Evolutionary conservation across 129 eudicot genomes (phyloP).

Genomic region (Lactuca sativa): DNA sequence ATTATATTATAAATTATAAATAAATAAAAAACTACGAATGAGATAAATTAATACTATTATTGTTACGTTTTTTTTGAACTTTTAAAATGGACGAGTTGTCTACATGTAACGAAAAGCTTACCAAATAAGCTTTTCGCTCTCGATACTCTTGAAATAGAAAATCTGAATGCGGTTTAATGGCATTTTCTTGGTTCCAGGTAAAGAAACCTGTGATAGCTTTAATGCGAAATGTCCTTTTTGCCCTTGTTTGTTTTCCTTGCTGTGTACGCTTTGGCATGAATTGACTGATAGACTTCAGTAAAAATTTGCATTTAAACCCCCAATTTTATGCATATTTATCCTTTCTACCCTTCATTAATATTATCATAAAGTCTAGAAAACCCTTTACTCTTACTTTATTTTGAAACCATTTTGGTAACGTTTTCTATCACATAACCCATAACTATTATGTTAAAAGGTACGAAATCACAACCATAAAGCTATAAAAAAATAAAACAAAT

Average conservation of each 20-base stretch:
- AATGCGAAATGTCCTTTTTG: slow-evolving; percentile 8
- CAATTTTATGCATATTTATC: slow-evolving; percentile 3
- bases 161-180: background rate
- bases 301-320: slow-evolving; percentile 9
- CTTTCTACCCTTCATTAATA: slow-evolving; percentile 1
- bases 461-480: no score
- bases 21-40: no score
- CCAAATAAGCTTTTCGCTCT: background rate
- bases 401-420: no score
- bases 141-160: background rate
- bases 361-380: background rate
- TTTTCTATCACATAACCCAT: no score
- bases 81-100: no score
- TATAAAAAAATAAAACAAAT: no score
- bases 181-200: slow-evolving; percentile 7
- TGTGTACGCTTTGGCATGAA: slow-evolving; percentile 2
- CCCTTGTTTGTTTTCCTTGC: slow-evolving; percentile 17
- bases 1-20: no score
- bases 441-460: no score
- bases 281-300: slow-evolving; percentile 1
- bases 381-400: no score
- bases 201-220: slow-evolving; percentile 23
- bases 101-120: background rate
- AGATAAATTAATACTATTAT: no score
- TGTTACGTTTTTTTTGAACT: no score